Conservation (phyloP, 2,329 filamentous ascomycete species). For the Xylariales sp. region DNA sequence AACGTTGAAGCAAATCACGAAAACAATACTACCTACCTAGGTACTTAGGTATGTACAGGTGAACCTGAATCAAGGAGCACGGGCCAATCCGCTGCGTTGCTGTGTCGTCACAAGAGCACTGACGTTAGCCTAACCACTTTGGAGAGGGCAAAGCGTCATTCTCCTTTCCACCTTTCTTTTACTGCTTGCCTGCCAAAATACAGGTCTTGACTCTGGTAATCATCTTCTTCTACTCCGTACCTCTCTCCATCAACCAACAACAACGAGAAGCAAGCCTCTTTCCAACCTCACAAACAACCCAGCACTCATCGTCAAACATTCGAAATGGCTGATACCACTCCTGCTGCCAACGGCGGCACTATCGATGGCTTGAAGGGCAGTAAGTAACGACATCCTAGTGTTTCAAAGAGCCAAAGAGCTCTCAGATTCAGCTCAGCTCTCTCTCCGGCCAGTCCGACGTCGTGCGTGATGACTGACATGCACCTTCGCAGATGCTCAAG, state of each 20-base stretch:
- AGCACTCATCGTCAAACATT: not conserved
- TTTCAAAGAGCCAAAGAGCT: too few relatives aligned
- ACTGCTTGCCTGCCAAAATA: not conserved
- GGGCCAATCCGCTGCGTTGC: not conserved
- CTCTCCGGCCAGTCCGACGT: conserved; percentile 9
- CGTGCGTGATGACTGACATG: conserved; percentile 26
- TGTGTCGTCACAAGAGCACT: conserved; percentile 8
- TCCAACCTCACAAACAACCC: not conserved
- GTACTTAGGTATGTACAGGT: too few relatives aligned
- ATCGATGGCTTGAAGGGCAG: conserved; percentile 46
- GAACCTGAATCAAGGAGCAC: too few relatives aligned
- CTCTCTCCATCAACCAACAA: too few relatives aligned
- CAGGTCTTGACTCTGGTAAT: too few relatives aligned
- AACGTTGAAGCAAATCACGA: too few relatives aligned
- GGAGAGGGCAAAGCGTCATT: conserved; percentile 10
- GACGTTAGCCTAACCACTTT: not conserved
- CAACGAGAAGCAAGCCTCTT: too few relatives aligned
- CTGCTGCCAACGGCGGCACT: conserved; percentile 42
- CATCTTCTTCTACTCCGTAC: too few relatives aligned
- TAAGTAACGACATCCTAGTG: conserved; percentile 32
- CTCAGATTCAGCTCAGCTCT: too few relatives aligned
- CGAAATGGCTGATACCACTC: conserved; percentile 39
- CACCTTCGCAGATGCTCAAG: conserved; percentile 37
- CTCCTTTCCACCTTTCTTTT: conserved; percentile 1
- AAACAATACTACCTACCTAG: too few relatives aligned